Base-by-base conservation (phyloP, 345 rosid genomes). In the Arabis hirsuta region DNA sequence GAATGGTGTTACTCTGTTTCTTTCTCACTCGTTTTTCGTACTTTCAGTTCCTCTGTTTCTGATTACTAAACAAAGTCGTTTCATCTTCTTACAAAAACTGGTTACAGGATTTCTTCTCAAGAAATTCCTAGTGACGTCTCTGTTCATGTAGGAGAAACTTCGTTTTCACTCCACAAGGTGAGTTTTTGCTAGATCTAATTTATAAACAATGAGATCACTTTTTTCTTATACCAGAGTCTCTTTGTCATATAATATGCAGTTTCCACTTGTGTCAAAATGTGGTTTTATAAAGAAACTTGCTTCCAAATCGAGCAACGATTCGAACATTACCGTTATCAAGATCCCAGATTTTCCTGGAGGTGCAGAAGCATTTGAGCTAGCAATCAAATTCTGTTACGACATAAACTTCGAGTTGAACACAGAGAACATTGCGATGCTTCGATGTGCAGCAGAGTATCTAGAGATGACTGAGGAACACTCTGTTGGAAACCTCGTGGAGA, bases 401-500 rank as follows among this genome's bases (percentile, higher is more conserved):
- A 81, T 94, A 68, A 84, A 84, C 71, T 90, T 94, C 22, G 97
- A 90, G 78, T 85, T 94, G 39, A 76, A 67, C 72, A 64, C 87
- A 13, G 88, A 87, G 63, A 94, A 90, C 85, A 85, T 90, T 46
- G 89, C 92, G 5, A 55, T 62, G 83, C 84, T 88, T 16, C 80
- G 96, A 51, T 94, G 97, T n/a, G 87, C 67, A 9, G 96, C 97
- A 0, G 97, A 86, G 83, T 84, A 81, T 74, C 86, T 94, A 2
- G 96, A 88, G 76, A 94, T 90, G 98, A 87, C 89, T 0, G 98
- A 94, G 78, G 92, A 88, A 64, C 84, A 82, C 55, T 84, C 85
- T 4, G 85, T 82, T 39, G 91, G 87, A 57, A 94, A 90, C 78
- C 83, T 94, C 0, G 82, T 84, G 47, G 82, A 86, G 58, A 81